Base-by-base conservation (phyloP, 768 basidiomycete genomes). In the Kwoniella dendrophila region DNA sequence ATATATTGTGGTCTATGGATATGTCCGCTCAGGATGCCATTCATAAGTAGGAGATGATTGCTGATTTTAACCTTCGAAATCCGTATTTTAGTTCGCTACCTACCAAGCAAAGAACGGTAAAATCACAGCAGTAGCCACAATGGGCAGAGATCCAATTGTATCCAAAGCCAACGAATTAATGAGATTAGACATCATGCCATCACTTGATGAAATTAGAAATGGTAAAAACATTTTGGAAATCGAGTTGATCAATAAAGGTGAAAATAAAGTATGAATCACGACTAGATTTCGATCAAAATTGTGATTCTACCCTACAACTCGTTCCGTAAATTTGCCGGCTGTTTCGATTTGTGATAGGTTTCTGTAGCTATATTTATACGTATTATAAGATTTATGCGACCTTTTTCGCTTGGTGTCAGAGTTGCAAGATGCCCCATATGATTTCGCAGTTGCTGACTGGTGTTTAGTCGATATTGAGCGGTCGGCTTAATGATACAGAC, bases 131-230 rank as follows among this genome's bases (percentile, higher is more conserved):
- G 76, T 78, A 12, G 74, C 78, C 32, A 65, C 70, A 14, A 91
- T 91, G 88, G 87, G 87, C 76, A 85, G 85, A 59, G 90, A 92
- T 70, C 90, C 90, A 1, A 83, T 90, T 32, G 88, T 92, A 30
- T 83, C 84, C 59, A 88, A 88, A 79, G 85, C 87, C 1, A 86
- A 88, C 8, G 90, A 93, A 78, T 81, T 96, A 30, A 77, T 94
- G 67, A 83, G 89, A 49, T 78, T 92, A 36, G 87, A 85, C 12
- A 81, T 88, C 66, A 93, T 94, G 90, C 91, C 90, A 8, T 83
- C 86, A 4, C 82, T 86, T 4, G 82, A 85, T 7, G 89, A 91
- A 72, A 79, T 96, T 71, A 86, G 82, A 75, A 84, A 76, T 34
- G 91, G 90, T 54, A 89, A 88, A 69, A 72, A 74, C 59, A 74